phyloP scores from a whole-genome alignment of 2,329 filamentous ascomycete genomes.

The Colletotrichum limetticola region DNA sequence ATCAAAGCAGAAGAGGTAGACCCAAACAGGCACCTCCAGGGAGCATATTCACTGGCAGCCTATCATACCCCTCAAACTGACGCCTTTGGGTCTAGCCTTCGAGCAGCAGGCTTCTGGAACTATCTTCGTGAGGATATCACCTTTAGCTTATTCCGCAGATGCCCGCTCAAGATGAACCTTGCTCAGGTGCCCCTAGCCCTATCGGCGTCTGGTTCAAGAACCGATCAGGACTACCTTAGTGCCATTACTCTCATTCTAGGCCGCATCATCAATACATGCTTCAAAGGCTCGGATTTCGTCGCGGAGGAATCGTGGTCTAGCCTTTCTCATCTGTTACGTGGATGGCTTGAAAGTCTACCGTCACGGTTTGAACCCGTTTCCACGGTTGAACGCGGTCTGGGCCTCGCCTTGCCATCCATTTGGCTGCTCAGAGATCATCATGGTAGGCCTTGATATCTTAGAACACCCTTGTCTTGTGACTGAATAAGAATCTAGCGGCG shows the following conservation, averaged over 20 bases:
- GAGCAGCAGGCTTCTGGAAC: slow-evolving; percentile 60
- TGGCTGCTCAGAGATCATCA: slow-evolving; percentile 56
- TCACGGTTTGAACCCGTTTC: slow-evolving; percentile 45
- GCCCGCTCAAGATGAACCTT: slow-evolving; percentile 53
- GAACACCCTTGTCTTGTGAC: neutral
- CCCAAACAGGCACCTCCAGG: slow-evolving; percentile 57
- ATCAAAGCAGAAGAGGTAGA: slow-evolving; percentile 47
- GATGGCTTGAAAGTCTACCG: slow-evolving; percentile 48
- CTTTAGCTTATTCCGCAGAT: slow-evolving; percentile 57
- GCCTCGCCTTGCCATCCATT: slow-evolving; percentile 46
- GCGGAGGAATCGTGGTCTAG: slow-evolving; percentile 36
- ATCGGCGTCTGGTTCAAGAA: slow-evolving; percentile 6
- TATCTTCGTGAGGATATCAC: slow-evolving; percentile 64
- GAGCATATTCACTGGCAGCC: slow-evolving; percentile 56
- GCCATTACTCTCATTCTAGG: slow-evolving; percentile 54
- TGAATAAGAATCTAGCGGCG: slow-evolving; percentile 45
- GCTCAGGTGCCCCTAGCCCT: slow-evolving; percentile 33
- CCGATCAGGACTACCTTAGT: slow-evolving; percentile 51
- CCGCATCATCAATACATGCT: slow-evolving; percentile 52
- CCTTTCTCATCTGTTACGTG: slow-evolving; percentile 37
- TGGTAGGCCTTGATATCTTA: slow-evolving; percentile 42
- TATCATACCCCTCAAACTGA: slow-evolving; percentile 39
- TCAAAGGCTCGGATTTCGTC: slow-evolving; percentile 34
- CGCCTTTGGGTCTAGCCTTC: slow-evolving; percentile 41
- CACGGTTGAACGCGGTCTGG: slow-evolving; percentile 20